These are phyloP conservation scores for Penicillium verhagenii DNA, from an alignment of 495 filamentous ascomycete species.

Conservation along the genomic window DNA sequence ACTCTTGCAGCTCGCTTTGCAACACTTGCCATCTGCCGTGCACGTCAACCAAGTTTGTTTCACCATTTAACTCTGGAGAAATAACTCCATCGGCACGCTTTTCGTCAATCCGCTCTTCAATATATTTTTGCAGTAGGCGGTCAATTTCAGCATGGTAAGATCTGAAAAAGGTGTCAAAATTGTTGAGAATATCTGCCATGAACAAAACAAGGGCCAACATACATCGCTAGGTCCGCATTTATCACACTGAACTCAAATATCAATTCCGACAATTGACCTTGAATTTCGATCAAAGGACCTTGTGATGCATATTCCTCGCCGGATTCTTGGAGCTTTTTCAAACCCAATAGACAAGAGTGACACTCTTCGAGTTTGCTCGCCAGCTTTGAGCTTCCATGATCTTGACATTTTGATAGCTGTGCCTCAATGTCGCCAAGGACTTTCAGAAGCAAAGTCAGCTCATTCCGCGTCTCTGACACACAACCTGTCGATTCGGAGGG, in stretches of 20 bases:
- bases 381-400: background rate
- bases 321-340: background rate
- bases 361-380: background rate
- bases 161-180: background rate
- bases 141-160: background rate
- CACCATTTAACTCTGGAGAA: background rate
- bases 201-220: background rate
- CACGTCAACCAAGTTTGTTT: too few species aligned
- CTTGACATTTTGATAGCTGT: background rate
- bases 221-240: background rate
- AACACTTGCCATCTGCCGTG: background rate
- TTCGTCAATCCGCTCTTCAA: background rate
- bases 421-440: background rate
- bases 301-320: background rate
- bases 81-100: background rate
- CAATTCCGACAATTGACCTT: background rate
- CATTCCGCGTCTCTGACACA: background rate
- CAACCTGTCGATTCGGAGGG: background rate
- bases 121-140: background rate
- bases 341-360: background rate
- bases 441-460: background rate
- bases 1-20: background rate
- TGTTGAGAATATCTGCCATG: background rate
- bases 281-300: background rate
- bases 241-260: background rate